Percentiles rank a stretch among this genome's conserved stretches.
Evolutionary conservation across 139 green algal species (phyloP).

Genomic region (Edaphochlamys debaryana): DNA sequence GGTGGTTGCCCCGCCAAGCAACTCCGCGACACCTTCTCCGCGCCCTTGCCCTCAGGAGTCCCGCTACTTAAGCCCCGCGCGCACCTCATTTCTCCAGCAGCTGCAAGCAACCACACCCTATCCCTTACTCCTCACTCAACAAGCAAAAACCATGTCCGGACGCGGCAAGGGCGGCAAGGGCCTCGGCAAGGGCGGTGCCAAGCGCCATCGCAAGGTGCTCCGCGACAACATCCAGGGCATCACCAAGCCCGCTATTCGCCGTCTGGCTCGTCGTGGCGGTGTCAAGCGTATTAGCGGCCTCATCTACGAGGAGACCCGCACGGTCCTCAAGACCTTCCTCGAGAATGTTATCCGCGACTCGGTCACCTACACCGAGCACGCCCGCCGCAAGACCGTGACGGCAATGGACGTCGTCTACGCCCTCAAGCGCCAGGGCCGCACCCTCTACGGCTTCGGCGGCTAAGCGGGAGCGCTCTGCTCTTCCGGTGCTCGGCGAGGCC

Average conservation of each 20-base stretch:
- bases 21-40: too few species aligned
- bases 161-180: conserved; percentile 91
- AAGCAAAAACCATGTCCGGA: too few species aligned
- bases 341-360: conserved; percentile 95
- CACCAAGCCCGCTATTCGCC: conserved; percentile 92
- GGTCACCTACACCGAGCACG: conserved; percentile 98
- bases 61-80: too few species aligned
- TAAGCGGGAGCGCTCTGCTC: too few species aligned
- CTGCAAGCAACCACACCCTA: too few species aligned
- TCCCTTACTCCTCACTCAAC: too few species aligned
- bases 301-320: conserved; percentile 93
- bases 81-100: too few species aligned
- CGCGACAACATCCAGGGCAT: conserved; percentile 96
- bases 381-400: conserved; percentile 94
- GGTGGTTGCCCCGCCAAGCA: too few species aligned
- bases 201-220: conserved; percentile 93
- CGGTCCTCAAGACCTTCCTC: conserved; percentile 92
- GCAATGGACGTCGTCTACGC: conserved; percentile 96
- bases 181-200: conserved; percentile 90
- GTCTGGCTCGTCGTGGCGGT: conserved; percentile 86
- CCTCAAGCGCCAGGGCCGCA: conserved; percentile 95
- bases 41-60: too few species aligned
- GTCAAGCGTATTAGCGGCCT: conserved; percentile 92
- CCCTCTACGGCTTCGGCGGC: conserved; percentile 96
- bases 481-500: too few species aligned